Evolutionary conservation across 257 asterid genomes (phyloP).

Genomic region (Euphrasia confusa): DNA sequence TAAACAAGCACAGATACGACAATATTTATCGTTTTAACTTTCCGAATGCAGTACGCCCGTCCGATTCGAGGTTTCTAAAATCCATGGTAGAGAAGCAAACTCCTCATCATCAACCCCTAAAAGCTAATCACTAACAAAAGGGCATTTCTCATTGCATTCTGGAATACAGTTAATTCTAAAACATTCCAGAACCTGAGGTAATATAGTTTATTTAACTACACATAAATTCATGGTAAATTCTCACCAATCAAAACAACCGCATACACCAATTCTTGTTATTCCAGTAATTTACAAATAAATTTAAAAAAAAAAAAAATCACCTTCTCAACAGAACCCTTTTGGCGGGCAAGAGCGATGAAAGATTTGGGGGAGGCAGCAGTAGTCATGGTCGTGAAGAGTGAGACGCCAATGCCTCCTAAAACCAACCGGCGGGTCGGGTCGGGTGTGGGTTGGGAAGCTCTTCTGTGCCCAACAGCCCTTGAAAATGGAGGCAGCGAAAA

Average conservation of each 20-base stretch:
- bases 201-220: too few species aligned
- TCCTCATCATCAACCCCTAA: not conserved
- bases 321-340: slow-evolving; percentile 59
- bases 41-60: not conserved
- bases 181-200: not conserved
- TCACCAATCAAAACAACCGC: not conserved
- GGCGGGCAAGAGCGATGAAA: slow-evolving; percentile 77
- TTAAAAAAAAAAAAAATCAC: slow-evolving; percentile 23
- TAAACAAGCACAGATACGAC: slow-evolving; percentile 4
- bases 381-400: slow-evolving; percentile 51
- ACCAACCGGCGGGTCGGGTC: slow-evolving; percentile 44
- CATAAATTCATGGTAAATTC: not conserved
- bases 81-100: not conserved
- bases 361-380: slow-evolving; percentile 36
- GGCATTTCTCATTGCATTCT: not conserved
- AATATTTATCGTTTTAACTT: not conserved
- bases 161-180: too few species aligned
- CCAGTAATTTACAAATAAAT: slow-evolving; percentile 11
- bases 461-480: slow-evolving; percentile 27
- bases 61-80: not conserved
- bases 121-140: not conserved
- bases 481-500: slow-evolving; percentile 26
- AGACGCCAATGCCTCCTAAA: slow-evolving; percentile 57
- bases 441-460: slow-evolving; percentile 22
- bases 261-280: not conserved